These are phyloP conservation scores for Pythium brassicae DNA, from an alignment of 352 stramenopile genomes.

Conservation along the genomic window DNA sequence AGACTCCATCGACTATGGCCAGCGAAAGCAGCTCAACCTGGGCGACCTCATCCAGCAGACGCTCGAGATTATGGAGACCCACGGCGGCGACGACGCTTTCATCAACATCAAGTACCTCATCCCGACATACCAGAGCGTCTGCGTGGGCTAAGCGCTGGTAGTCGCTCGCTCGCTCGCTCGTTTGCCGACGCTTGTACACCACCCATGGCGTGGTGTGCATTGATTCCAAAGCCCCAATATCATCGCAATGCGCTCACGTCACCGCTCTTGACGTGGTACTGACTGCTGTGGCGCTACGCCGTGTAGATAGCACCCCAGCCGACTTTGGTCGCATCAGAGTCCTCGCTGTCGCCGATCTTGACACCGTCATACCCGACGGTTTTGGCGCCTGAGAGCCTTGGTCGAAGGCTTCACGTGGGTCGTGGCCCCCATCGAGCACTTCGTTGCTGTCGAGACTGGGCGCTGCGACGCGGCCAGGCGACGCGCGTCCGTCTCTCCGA, in stretches of 20 bases:
- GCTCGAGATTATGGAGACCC: conserved; percentile 94
- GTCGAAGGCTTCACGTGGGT: background rate
- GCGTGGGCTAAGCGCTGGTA: conserved; percentile 37
- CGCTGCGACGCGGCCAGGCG: background rate
- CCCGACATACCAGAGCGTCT: conserved; percentile 94
- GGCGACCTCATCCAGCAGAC: conserved; percentile 97
- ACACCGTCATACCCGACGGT: background rate
- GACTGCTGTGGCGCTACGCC: background rate
- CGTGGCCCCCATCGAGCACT: background rate
- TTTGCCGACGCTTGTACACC: conserved; percentile 4
- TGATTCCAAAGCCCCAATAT: background rate
- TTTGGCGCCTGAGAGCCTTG: background rate
- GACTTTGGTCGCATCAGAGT: conserved; percentile 20
- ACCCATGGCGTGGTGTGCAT: conserved; percentile 1
- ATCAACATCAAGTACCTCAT: conserved; percentile 99
- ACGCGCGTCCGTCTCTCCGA: background rate
- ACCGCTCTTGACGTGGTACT: background rate
- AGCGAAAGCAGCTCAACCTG: conserved; percentile 94
- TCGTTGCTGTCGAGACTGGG: background rate
- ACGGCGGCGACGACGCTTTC: conserved; percentile 96
- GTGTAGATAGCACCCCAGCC: conserved; percentile 7
- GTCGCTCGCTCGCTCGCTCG: background rate
- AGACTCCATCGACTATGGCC: conserved; percentile 95
- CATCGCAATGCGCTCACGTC: background rate
- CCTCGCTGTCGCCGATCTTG: background rate